These are phyloP conservation scores for Nemania serpens DNA, from an alignment of 2,329 filamentous ascomycete species.

Conservation along the genomic window DNA sequence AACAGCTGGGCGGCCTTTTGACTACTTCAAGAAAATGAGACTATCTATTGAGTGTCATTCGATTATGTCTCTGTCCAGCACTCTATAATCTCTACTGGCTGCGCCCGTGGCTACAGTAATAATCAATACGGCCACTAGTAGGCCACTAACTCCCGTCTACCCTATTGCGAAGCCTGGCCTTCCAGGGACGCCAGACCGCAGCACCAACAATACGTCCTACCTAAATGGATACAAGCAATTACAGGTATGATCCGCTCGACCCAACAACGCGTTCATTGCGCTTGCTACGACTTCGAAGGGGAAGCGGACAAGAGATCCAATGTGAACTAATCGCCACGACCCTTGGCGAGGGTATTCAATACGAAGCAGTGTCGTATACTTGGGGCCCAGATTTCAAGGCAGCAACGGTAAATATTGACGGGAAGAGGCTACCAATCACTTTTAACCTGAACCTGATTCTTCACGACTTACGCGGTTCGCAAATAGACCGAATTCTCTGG, in stretches of 20 bases:
- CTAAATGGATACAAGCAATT: not conserved
- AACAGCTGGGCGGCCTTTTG: too few relatives aligned
- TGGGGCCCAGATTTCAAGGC: not conserved
- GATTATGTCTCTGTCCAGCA: too few relatives aligned
- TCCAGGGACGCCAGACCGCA: not conserved
- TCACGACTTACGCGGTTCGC: not conserved
- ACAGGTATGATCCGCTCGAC: not conserved
- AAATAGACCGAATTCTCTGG: not conserved
- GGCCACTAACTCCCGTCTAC: too few relatives aligned
- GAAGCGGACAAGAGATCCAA: not conserved
- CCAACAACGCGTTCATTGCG: not conserved
- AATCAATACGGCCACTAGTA: too few relatives aligned
- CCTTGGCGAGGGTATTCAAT: not conserved
- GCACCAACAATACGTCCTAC: not conserved
- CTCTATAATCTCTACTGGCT: too few relatives aligned
- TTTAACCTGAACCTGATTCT: not conserved
- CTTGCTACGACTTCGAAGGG: not conserved
- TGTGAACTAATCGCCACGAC: not conserved
- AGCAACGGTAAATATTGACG: not conserved
- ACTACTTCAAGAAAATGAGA: too few relatives aligned
- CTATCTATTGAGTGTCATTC: too few relatives aligned
- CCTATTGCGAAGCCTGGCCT: too few relatives aligned
- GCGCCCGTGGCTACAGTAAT: too few relatives aligned
- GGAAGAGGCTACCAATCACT: not conserved
- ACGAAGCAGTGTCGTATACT: not conserved